A percentile compares a stretch with the other conserved stretches of the same genome.
These are phyloP conservation scores for Piloderma croceum DNA, from an alignment of 768 basidiomycete species.

Conservation along the genomic window DNA sequence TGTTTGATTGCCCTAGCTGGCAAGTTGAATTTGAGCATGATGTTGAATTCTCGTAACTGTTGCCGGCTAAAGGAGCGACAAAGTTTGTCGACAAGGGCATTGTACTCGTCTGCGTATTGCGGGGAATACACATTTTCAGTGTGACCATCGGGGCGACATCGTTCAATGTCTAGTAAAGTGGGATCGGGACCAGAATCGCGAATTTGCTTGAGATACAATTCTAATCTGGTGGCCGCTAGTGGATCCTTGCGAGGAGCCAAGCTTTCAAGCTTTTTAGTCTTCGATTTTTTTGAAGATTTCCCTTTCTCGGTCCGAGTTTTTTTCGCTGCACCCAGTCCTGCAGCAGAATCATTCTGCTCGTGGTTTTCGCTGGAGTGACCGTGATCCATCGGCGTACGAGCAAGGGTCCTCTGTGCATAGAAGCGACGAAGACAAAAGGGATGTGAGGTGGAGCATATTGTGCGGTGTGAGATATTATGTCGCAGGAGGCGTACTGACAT, in stretches of 20 bases:
- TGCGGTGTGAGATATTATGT: no score
- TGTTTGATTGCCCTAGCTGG: conserved; percentile 33
- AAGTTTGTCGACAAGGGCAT: conserved; percentile 45
- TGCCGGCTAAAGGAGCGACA: conserved; percentile 56
- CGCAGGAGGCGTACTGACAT: no score
- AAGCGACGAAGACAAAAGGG: no score
- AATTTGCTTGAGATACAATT: conserved; percentile 53
- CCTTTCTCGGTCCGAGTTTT: no score
- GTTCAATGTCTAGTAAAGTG: conserved; percentile 58
- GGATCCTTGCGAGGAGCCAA: conserved; percentile 18
- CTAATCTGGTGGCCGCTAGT: conserved; percentile 42
- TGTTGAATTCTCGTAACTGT: conserved; percentile 52
- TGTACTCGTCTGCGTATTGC: conserved; percentile 50
- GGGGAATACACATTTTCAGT: conserved; percentile 35
- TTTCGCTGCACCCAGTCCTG: no score
- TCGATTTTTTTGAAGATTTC: not conserved
- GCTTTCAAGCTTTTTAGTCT: not conserved
- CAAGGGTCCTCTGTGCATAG: no score
- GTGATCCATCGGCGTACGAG: no score
- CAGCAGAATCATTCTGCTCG: no score
- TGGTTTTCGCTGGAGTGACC: no score
- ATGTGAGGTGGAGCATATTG: no score
- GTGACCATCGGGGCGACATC: conserved; percentile 39
- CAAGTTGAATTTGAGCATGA: conserved; percentile 22
- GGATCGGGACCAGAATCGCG: conserved; percentile 40